Conservation (phyloP, 2,329 filamentous ascomycete genomes). For the Rhinocladiella similis region DNA sequence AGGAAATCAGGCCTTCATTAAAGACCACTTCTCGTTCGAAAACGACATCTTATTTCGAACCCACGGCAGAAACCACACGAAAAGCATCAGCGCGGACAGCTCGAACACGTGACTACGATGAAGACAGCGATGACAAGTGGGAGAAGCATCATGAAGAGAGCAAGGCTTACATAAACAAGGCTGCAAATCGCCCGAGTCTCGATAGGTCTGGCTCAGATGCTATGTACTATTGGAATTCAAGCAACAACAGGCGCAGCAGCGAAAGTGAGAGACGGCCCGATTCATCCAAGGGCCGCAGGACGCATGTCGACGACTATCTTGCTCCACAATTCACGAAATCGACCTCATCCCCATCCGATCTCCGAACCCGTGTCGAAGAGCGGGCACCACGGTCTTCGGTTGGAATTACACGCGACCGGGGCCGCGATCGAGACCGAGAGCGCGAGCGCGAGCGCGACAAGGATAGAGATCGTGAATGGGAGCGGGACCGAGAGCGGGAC, state of each 20-base stretch:
- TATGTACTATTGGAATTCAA: conserved; percentile 20
- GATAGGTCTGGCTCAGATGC: conserved; percentile 17
- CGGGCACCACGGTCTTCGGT: conserved; percentile 10
- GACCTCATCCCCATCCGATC: conserved; percentile 34
- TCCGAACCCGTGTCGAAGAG: conserved; percentile 25
- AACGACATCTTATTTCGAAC: conserved; percentile 18
- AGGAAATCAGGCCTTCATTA: conserved; percentile 18
- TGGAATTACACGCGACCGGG: conserved; percentile 12
- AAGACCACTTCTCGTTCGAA: conserved; percentile 19
- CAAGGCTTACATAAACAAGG: conserved; percentile 39
- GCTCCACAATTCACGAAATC: conserved; percentile 35
- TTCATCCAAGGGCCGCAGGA: conserved; percentile 37
- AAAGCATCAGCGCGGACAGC: conserved; percentile 28
- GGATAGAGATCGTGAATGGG: conserved; percentile 14
- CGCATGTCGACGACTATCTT: conserved; percentile 31
- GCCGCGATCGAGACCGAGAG: conserved; percentile 13
- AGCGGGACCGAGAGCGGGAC: conserved; percentile 13
- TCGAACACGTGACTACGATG: conserved; percentile 22
- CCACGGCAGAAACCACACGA: conserved; percentile 10
- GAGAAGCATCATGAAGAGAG: conserved; percentile 35
- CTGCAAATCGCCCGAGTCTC: conserved; percentile 18
- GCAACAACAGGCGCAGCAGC: conserved; percentile 24
- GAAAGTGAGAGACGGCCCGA: conserved; percentile 32
- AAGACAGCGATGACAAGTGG: conserved; percentile 33
- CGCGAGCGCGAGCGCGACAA: conserved; percentile 12